Percentiles rank a stretch among this genome's conserved stretches.
These are phyloP conservation scores for Penicillium sp. DNA, from an alignment of 2,329 filamentous ascomycete species.

Conservation along the genomic window DNA sequence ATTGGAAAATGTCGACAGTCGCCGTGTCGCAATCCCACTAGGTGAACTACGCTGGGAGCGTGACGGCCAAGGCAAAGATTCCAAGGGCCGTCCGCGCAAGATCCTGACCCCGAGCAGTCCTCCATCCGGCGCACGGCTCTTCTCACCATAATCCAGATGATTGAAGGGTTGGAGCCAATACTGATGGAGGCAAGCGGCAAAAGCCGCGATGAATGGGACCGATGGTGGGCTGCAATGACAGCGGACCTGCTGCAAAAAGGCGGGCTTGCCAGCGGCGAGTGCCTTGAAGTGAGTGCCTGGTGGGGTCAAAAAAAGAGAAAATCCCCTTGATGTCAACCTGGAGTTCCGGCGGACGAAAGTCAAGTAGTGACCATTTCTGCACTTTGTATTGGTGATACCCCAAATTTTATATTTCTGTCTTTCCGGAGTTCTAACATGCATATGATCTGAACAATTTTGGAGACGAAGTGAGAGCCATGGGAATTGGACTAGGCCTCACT, in stretches of 20 bases:
- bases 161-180: constrained; percentile 79
- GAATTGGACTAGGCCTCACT: constrained; percentile 28
- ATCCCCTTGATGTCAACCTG: constrained; percentile 21
- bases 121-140: constrained; percentile 77
- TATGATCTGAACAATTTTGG: constrained; percentile 18
- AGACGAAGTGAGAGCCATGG: constrained; percentile 9
- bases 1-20: constrained; percentile 65
- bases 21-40: constrained; percentile 80
- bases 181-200: constrained; percentile 79
- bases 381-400: constrained; percentile 41
- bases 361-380: constrained; percentile 33
- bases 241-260: constrained; percentile 74
- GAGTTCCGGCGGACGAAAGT: constrained; percentile 32
- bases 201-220: constrained; percentile 86
- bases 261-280: constrained; percentile 78
- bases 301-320: constrained; percentile 56
- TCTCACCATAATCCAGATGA: constrained; percentile 73
- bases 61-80: constrained; percentile 50
- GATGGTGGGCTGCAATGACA: constrained; percentile 85
- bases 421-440: constrained; percentile 23
- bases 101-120: constrained; percentile 64
- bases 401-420: constrained; percentile 24
- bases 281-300: constrained; percentile 66
- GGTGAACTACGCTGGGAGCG: constrained; percentile 84
- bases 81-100: constrained; percentile 39